Conservation (phyloP, 257 asterid species). For the Solanum commersonii region DNA sequence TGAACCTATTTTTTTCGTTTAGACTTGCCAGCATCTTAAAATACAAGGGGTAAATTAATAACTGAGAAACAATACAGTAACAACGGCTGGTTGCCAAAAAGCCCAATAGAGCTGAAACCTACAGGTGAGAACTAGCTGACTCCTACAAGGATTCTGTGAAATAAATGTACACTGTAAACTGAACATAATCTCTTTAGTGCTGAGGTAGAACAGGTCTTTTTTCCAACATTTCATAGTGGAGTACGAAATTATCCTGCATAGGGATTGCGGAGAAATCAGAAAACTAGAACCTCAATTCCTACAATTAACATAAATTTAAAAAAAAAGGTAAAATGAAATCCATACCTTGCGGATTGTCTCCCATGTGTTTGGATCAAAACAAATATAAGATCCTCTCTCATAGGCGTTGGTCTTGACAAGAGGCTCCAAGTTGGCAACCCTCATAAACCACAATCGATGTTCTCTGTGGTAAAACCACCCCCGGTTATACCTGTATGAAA, state of each 20-base stretch:
- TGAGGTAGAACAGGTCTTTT: slow-evolving; percentile 74
- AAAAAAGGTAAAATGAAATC: background rate
- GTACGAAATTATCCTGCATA: slow-evolving; percentile 90
- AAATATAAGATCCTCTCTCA: slow-evolving; percentile 85
- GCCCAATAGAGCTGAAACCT: slow-evolving; percentile 2
- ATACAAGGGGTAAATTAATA: background rate
- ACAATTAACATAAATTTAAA: background rate
- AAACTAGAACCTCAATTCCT: background rate
- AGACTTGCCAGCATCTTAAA: background rate
- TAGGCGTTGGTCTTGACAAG: slow-evolving; percentile 63
- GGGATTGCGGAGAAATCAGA: background rate
- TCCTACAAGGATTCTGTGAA: background rate
- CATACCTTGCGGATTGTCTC: slow-evolving; percentile 91
- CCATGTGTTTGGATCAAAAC: slow-evolving; percentile 97
- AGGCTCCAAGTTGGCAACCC: slow-evolving; percentile 73
- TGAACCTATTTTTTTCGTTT: background rate
- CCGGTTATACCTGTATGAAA: slow-evolving; percentile 64
- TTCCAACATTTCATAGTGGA: slow-evolving; percentile 83
- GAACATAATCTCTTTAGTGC: slow-evolving; percentile 29
- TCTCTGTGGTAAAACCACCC: slow-evolving; percentile 92
- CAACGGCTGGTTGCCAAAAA: background rate
- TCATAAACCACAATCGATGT: slow-evolving; percentile 59
- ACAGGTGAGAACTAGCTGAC: slow-evolving; percentile 2
- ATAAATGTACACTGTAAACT: background rate
- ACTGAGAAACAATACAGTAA: background rate